Evolutionary conservation across 306 rosid species (phyloP).

Genomic region (Prunus persica): Prunus_persica_NCBIv2 NC_034014.1:27054001-27054500

Average conservation of each 20-base stretch:
- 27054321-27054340: background rate
- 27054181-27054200: background rate
- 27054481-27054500: background rate
- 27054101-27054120: background rate
- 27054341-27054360: background rate
- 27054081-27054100: background rate
- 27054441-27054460: background rate
- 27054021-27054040: background rate
- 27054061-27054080: background rate
- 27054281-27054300: background rate
- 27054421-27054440: background rate
- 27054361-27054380: background rate
- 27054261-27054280: background rate
- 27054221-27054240: background rate
- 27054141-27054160: background rate
- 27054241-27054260: background rate
- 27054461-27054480: background rate
- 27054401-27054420: background rate
- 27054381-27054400: background rate
- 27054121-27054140: background rate
- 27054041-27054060: background rate
- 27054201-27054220: background rate
- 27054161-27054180: background rate
- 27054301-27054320: background rate
- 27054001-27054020: background rate